Evolutionary conservation across 805 yeast species (phyloP).

Genomic region (Suhomyces xylopsoci): DNA sequence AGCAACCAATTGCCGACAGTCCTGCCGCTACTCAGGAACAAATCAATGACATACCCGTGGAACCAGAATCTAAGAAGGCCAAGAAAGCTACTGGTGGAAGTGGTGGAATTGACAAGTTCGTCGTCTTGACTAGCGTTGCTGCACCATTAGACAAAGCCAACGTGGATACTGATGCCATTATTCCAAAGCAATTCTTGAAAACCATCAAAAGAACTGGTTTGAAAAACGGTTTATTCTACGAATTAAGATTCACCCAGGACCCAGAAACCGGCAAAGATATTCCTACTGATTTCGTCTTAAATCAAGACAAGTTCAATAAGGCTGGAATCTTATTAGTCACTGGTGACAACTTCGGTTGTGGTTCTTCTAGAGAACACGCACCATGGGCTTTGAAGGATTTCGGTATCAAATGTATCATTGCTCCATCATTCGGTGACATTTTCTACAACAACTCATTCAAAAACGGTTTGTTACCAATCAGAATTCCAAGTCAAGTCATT

Average conservation of each 20-base stretch:
- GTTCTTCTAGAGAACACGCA: conserved; percentile 98
- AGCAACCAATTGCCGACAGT: conserved; percentile 51
- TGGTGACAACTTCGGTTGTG: conserved; percentile 98
- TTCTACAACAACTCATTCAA: conserved; percentile 96
- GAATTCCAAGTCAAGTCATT: conserved; percentile 79
- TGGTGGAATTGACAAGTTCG: conserved; percentile 71
- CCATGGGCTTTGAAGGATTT: conserved; percentile 99
- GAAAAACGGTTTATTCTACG: conserved; percentile 84
- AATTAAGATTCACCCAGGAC: conserved; percentile 68
- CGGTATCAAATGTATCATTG: conserved; percentile 93
- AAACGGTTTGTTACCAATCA: conserved; percentile 90
- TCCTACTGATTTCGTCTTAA: conserved; percentile 87
- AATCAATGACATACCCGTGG: conserved; percentile 60
- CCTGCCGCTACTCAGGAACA: conserved; percentile 56
- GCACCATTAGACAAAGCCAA: conserved; percentile 95
- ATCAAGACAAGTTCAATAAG: conserved; percentile 74
- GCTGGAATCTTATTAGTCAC: conserved; percentile 85
- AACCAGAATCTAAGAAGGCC: conserved; percentile 22
- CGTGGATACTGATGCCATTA: conserved; percentile 97
- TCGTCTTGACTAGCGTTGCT: conserved; percentile 75
- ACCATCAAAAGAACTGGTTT: conserved; percentile 97
- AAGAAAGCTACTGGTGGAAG: conserved; percentile 10
- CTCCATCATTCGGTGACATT: conserved; percentile 98
- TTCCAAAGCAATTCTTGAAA: conserved; percentile 96
- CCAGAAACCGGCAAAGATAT: conserved; percentile 67